Evolutionary conservation across 805 yeast species (phyloP).

Genomic region (Cyberlindnera mycetangii): DNA sequence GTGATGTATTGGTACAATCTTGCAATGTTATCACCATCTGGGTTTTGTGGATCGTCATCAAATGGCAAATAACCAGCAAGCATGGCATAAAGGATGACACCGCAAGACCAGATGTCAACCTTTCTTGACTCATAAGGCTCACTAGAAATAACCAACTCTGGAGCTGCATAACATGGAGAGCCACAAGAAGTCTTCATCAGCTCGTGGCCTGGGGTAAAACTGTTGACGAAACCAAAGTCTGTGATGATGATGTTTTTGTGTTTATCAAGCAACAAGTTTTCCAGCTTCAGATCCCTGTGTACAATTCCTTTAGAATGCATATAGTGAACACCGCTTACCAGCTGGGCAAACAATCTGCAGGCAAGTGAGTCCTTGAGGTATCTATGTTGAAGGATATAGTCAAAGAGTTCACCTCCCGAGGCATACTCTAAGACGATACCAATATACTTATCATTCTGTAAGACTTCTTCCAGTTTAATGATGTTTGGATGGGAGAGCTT

Average conservation of each 20-base stretch:
- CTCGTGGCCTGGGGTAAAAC: slow-evolving; percentile 58
- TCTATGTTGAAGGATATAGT: slow-evolving; percentile 82
- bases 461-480: slow-evolving; percentile 84
- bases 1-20: slow-evolving; percentile 90
- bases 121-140: slow-evolving; percentile 87
- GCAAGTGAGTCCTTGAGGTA: slow-evolving; percentile 85
- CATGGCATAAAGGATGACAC: slow-evolving; percentile 94
- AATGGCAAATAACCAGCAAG: slow-evolving; percentile 95
- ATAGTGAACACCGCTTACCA: slow-evolving; percentile 90
- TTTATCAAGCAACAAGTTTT: slow-evolving; percentile 66
- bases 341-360: slow-evolving; percentile 84
- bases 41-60: slow-evolving; percentile 96
- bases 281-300: slow-evolving; percentile 77
- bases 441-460: slow-evolving; percentile 90
- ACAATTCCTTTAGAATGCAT: slow-evolving; percentile 68
- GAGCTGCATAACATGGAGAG: slow-evolving; percentile 94
- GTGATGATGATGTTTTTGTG: slow-evolving; percentile 72
- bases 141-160: slow-evolving; percentile 87
- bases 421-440: slow-evolving; percentile 97
- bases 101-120: slow-evolving; percentile 97
- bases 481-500: slow-evolving; percentile 90
- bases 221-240: slow-evolving; percentile 90
- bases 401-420: slow-evolving; percentile 95
- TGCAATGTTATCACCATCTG: slow-evolving; percentile 93
- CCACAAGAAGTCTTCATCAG: slow-evolving; percentile 93